phyloP scores from a whole-genome alignment of 1,284 basidiomycete species.

The Ceratorhiza oryzae-sativae region DNA sequence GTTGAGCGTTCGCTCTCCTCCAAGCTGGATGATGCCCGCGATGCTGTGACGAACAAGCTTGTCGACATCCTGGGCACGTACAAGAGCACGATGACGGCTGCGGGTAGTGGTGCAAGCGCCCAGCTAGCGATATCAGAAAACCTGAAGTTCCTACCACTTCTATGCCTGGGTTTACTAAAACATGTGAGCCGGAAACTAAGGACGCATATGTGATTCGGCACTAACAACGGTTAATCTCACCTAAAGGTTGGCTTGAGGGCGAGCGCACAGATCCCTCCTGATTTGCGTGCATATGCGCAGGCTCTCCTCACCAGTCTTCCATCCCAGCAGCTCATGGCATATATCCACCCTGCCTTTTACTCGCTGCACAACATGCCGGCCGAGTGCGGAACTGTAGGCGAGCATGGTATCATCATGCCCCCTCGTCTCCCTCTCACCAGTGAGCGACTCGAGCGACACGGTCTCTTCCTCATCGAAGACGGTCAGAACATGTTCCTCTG shows the following conservation, averaged over 20 bases:
- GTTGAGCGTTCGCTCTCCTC: constrained; percentile 91
- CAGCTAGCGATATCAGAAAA: constrained; percentile 93
- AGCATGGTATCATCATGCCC: constrained; percentile 83
- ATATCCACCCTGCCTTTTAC: constrained; percentile 95
- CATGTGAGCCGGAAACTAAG: constrained; percentile 65
- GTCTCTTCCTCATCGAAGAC: constrained; percentile 96
- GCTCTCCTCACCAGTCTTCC: constrained; percentile 91
- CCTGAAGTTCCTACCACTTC: constrained; percentile 90
- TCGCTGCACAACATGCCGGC: constrained; percentile 96
- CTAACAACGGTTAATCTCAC: constrained; percentile 2
- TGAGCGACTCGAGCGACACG: constrained; percentile 93
- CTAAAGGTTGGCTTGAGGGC: constrained; percentile 87
- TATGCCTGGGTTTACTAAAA: constrained; percentile 91
- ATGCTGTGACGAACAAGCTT: constrained; percentile 88
- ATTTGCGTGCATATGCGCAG: constrained; percentile 95
- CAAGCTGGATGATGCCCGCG: constrained; percentile 93
- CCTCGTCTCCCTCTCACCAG: constrained; percentile 90
- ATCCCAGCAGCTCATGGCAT: constrained; percentile 89
- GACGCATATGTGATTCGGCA: neutral
- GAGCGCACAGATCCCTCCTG: constrained; percentile 94
- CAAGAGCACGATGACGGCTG: constrained; percentile 96
- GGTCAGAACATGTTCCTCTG: constrained; percentile 98
- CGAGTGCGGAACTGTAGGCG: constrained; percentile 79
- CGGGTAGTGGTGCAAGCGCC: constrained; percentile 91
- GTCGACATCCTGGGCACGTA: constrained; percentile 91